Base-by-base conservation (phyloP, 1,284 basidiomycete species). In the Vanrija pseudolonga region DNA sequence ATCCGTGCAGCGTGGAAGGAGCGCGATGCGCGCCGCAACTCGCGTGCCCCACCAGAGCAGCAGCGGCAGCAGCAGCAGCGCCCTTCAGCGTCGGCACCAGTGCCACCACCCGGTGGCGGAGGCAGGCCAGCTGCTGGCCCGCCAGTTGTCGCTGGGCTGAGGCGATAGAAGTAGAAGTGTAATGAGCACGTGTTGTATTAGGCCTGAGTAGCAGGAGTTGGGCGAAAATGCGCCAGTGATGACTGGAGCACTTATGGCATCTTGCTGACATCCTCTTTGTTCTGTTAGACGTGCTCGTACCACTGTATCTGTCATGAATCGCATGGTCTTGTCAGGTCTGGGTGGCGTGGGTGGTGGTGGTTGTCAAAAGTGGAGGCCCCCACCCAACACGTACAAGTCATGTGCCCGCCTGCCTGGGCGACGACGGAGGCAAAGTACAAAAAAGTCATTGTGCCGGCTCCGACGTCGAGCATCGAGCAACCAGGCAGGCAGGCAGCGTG, bases 1-100 rank as follows among this genome's bases (percentile, higher is more conserved):
- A 73, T 76, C n/a, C 56, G 69, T 18, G 46, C 64, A 9, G 68
- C 69, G 3, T 76, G 73, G 72, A 76, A 77, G 53, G 55, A 61
- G 14, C 56, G 74, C 26, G 57, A 56, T 61, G 64, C 64, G 56
- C 26, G 32, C 36, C 39, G 45, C 20, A 53, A 49, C 26, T 45
- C 39, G 45, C 42, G 49, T 17, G 57, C 54, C 11, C 42, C 57
- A 40, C 22, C 58, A 24, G 43, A 44, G 19, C 45, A 50, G 38
- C 57, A 45, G 14, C 39, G 23, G 17, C 53, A 40, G 18, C 22
- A 44, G 17, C 53, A 40, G 18, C 22, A 44, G 14, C 22, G 22
- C 23, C 22, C 42, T 7, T 23, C 42, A 8, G 6, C 32, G 12
- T 32, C 32, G 32, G 32, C 42, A 14, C 12, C 42, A 4, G 32